Evolutionary conservation across 768 basidiomycete species (phyloP).

Genomic region (Rhodocollybia butyracea): DNA sequence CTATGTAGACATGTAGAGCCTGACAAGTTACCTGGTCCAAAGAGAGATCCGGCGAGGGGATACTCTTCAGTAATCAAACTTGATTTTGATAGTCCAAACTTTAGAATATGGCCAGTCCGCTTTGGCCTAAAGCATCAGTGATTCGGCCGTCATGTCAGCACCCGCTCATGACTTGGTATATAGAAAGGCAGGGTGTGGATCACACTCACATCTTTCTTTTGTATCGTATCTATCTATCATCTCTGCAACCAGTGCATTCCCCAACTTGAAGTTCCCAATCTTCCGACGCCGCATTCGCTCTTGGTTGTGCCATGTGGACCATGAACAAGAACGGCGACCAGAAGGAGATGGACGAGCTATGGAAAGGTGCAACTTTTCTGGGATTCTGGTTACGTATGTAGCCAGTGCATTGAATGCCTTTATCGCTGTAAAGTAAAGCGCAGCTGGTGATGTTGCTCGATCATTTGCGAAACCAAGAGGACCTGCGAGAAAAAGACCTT

Average conservation of each 20-base stretch:
- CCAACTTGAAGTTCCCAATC: constrained; percentile 29
- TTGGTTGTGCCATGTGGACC: constrained; percentile 45
- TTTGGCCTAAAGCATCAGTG: too few species aligned
- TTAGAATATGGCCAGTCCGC: too few species aligned
- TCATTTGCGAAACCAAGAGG: constrained; percentile 71
- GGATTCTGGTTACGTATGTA: constrained; percentile 59
- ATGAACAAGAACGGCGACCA: constrained; percentile 25
- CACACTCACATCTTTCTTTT: too few species aligned
- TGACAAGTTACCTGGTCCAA: too few species aligned
- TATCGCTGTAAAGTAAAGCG: too few species aligned
- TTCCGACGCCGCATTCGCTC: constrained; percentile 39
- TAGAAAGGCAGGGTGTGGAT: too few species aligned
- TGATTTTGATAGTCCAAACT: too few species aligned
- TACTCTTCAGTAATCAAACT: too few species aligned
- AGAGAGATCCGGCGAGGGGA: too few species aligned
- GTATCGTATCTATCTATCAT: background rate
- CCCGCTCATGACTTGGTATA: too few species aligned
- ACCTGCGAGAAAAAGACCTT: constrained; percentile 53
- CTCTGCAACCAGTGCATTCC: constrained; percentile 6
- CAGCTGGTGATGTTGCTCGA: constrained; percentile 5
- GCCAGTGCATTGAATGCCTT: constrained; percentile 30
- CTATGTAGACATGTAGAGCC: too few species aligned
- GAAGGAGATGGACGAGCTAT: constrained; percentile 36
- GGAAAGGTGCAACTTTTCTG: constrained; percentile 37
- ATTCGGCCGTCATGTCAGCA: too few species aligned